Evolutionary conservation across 306 rosid genomes (phyloP).

Genomic region (Canavalia gladiata): DNA sequence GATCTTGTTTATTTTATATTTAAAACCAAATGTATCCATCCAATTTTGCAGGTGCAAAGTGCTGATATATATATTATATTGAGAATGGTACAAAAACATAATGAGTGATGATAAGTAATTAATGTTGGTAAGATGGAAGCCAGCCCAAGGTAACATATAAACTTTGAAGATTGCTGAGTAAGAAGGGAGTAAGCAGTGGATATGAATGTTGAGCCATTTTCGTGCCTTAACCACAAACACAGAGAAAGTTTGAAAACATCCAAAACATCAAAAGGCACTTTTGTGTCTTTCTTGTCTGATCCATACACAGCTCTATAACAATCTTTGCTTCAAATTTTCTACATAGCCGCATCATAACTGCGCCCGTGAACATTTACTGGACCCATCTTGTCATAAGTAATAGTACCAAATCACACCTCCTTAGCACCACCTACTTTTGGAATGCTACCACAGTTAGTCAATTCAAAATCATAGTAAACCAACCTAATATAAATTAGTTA

Average conservation of each 20-base stretch:
- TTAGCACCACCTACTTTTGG: background rate
- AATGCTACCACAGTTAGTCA: background rate
- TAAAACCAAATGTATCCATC: too few species aligned
- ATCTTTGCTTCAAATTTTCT: conserved; percentile 23
- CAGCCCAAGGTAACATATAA: conserved; percentile 13
- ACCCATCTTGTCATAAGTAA: conserved; percentile 35
- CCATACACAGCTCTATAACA: conserved; percentile 24
- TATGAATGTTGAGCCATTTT: conserved; percentile 26
- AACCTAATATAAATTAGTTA: background rate
- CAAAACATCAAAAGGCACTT: conserved; percentile 28
- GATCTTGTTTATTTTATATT: background rate
- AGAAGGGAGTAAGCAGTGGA: conserved; percentile 10
- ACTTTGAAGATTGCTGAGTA: conserved; percentile 38
- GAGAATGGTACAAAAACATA: conserved; percentile 33
- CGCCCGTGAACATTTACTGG: conserved; percentile 52
- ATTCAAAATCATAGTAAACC: background rate
- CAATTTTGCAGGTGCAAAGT: background rate
- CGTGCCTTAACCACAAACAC: background rate
- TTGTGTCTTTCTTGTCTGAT: conserved; percentile 39
- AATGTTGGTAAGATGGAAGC: background rate
- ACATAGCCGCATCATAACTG: conserved; percentile 18
- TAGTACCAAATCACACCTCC: background rate
- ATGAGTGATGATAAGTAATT: background rate
- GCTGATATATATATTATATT: background rate
- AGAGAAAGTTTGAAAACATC: conserved; percentile 10